phyloP scores from a whole-genome alignment of 306 rosid species.

The Cicer yamashitae region DNA sequence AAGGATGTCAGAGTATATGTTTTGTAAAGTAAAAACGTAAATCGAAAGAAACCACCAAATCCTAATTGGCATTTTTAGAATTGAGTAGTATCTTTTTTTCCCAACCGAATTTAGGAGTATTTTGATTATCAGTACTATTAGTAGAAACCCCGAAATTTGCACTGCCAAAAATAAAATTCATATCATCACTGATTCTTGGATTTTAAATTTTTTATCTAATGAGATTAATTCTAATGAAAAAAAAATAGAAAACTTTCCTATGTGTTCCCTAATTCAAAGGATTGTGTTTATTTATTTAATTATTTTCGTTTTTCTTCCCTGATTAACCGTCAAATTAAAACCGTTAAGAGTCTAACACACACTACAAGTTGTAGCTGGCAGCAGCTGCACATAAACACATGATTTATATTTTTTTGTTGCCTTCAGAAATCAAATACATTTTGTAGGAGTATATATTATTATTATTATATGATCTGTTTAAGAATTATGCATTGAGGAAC shows the following conservation, averaged over 20 bases:
- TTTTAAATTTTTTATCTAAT: neutral
- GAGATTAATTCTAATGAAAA: neutral
- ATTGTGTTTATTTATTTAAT: neutral
- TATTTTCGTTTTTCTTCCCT: neutral
- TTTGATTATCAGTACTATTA: neutral
- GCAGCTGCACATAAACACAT: neutral
- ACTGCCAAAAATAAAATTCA: neutral
- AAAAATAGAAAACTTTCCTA: neutral
- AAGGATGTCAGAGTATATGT: neutral
- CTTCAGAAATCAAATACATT: no score
- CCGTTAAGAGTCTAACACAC: neutral
- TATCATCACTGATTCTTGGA: neutral
- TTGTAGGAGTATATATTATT: no score
- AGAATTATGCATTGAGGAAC: no score
- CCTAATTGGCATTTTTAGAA: neutral
- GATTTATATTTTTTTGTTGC: no score
- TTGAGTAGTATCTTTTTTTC: no score
- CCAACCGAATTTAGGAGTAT: no score
- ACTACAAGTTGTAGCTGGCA: neutral
- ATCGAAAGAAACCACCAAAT: neutral
- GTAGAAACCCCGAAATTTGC: neutral
- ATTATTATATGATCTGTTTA: no score
- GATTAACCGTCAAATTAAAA: neutral
- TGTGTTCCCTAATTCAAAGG: neutral
- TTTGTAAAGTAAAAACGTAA: neutral